Conservation (phyloP, 805 yeast genomes). For the Hanseniaspora guilliermondii region DNA sequence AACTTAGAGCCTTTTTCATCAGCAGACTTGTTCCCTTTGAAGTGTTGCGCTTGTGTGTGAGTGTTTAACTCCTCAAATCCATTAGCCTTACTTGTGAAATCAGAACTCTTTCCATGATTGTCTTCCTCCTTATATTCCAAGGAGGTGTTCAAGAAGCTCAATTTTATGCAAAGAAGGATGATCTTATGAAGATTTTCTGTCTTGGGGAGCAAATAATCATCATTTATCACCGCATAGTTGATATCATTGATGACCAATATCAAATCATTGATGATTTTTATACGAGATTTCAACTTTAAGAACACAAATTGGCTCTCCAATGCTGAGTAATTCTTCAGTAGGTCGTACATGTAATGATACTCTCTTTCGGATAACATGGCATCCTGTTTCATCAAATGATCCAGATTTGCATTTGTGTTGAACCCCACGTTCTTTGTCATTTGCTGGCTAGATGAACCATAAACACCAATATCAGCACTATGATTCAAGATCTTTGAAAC, state of each 20-base stretch:
- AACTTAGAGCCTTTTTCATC: not conserved
- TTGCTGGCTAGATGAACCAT: not conserved
- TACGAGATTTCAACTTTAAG: not conserved
- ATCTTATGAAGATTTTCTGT: constrained; percentile 10
- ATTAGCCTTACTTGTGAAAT: not conserved
- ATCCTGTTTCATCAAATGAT: constrained; percentile 12
- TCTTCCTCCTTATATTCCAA: constrained; percentile 3
- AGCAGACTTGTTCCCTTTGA: not conserved
- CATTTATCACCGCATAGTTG: constrained; percentile 11
- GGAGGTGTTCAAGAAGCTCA: not conserved
- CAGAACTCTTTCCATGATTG: not conserved
- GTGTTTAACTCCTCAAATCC: not conserved
- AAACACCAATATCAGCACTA: not conserved
- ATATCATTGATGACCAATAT: constrained; percentile 9
- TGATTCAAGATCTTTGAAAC: constrained; percentile 7
- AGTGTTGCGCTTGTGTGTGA: not conserved
- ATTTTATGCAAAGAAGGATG: constrained; percentile 5
- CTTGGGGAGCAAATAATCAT: constrained; percentile 12
- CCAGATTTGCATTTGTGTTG: not conserved
- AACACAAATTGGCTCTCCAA: constrained; percentile 3
- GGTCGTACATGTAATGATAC: constrained; percentile 12
- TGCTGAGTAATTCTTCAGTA: not conserved
- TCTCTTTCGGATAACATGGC: constrained; percentile 12
- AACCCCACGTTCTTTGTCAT: not conserved
- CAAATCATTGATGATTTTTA: constrained; percentile 4